These are phyloP conservation scores for Fusarium sp. DNA, from an alignment of 2,329 filamentous ascomycete genomes.

Conservation along the genomic window DNA sequence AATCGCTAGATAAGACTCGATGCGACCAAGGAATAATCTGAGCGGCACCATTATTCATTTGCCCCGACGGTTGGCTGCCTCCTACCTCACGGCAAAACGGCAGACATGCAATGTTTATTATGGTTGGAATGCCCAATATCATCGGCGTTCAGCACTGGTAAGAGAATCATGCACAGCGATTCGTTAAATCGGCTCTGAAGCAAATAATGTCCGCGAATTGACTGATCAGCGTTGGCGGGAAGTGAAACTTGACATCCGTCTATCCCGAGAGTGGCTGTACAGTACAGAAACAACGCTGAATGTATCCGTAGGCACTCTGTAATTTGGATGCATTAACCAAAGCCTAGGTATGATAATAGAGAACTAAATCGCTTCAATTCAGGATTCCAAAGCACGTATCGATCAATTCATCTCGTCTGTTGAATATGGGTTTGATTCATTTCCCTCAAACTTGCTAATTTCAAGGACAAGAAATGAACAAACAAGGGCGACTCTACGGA, in stretches of 20 bases:
- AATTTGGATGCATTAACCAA: constrained; percentile 7
- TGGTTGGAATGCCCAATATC: constrained; percentile 23
- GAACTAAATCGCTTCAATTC: neutral
- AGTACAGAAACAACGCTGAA: constrained; percentile 11
- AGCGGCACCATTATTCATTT: constrained; percentile 5
- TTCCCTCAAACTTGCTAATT: constrained; percentile 23
- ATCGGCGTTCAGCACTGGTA: neutral
- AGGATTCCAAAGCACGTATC: neutral
- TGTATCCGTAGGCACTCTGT: neutral
- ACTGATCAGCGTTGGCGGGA: constrained; percentile 22
- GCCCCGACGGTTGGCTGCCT: constrained; percentile 10
- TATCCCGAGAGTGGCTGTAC: constrained; percentile 38
- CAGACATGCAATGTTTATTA: constrained; percentile 10
- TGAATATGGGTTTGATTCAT: constrained; percentile 12
- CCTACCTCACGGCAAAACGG: constrained; percentile 31
- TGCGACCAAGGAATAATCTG: constrained; percentile 12
- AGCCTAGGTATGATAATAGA: constrained; percentile 1
- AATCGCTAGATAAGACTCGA: constrained; percentile 9
- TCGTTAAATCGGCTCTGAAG: constrained; percentile 3
- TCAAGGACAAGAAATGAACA: constrained; percentile 27
- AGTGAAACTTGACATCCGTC: constrained; percentile 32
- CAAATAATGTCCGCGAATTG: constrained; percentile 23
- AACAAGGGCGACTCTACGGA: constrained; percentile 14
- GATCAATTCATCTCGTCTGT: constrained; percentile 7
- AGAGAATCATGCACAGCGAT: constrained; percentile 3